These are phyloP conservation scores for Podospora pseudocomata DNA, from an alignment of 495 filamentous ascomycete genomes.

Conservation along the genomic window DNA sequence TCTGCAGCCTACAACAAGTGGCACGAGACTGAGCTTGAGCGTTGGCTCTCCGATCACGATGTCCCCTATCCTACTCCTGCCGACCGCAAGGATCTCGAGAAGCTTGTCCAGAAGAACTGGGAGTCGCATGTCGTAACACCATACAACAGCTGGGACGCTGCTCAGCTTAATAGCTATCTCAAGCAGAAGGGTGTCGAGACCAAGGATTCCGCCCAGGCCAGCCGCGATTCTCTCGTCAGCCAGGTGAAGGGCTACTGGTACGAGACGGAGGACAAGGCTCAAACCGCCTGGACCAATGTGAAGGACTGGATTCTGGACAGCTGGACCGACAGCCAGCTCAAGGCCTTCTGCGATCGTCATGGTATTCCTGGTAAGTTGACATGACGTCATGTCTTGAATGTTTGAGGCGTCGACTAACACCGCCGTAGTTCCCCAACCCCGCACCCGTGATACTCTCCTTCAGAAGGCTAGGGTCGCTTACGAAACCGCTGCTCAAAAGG, in stretches of 20 bases:
- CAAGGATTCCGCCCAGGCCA: constrained; percentile 57
- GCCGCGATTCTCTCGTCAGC: constrained; percentile 61
- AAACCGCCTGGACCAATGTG: constrained; percentile 64
- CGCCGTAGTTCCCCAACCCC: constrained; percentile 63
- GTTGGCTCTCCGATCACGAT: constrained; percentile 93
- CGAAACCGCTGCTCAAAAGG: constrained; percentile 74
- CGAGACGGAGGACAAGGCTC: constrained; percentile 68
- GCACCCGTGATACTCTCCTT: constrained; percentile 78
- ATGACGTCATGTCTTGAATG: not conserved
- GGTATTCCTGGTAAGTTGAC: constrained; percentile 61
- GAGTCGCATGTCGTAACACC: constrained; percentile 60
- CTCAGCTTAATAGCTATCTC: constrained; percentile 62
- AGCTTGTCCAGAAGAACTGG: constrained; percentile 86
- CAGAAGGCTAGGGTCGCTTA: constrained; percentile 76
- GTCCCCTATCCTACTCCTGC: constrained; percentile 79
- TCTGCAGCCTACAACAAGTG: constrained; percentile 90
- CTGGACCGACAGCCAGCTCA: constrained; percentile 69
- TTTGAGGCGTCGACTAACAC: not conserved
- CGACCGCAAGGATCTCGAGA: constrained; percentile 83
- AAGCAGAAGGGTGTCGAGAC: constrained; percentile 63
- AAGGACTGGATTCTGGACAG: constrained; percentile 94
- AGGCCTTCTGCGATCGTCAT: constrained; percentile 87
- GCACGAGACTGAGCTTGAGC: constrained; percentile 95
- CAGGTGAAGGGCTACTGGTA: constrained; percentile 71
- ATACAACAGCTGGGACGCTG: constrained; percentile 68